Percentiles rank a stretch among this genome's conserved stretches.
These are phyloP conservation scores for Baorangia bicolor DNA, from an alignment of 768 basidiomycete genomes.

Conservation along the genomic window DNA sequence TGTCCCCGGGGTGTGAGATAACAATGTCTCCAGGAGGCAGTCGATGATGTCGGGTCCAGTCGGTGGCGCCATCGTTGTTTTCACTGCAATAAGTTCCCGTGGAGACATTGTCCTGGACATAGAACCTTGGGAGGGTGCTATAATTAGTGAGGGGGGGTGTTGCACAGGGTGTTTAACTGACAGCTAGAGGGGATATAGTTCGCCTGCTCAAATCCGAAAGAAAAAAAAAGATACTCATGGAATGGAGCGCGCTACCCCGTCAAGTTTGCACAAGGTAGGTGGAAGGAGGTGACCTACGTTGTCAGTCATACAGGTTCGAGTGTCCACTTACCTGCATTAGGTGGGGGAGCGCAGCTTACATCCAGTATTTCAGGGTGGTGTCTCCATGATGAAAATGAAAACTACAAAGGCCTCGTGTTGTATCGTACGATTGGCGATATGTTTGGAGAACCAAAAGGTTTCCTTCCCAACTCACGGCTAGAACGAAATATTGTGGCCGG, in stretches of 20 bases:
- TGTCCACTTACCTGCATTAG: not conserved
- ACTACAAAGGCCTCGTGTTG: not conserved
- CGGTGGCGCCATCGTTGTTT: not conserved
- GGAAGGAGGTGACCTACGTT: not conserved
- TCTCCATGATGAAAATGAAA: not conserved
- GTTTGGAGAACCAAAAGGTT: not conserved
- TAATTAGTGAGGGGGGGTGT: not conserved
- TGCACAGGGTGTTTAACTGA: not conserved
- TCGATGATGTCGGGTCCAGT: no score
- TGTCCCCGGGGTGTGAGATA: not conserved
- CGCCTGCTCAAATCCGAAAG: not conserved
- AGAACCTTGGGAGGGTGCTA: not conserved
- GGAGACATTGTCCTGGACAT: constrained; percentile 6
- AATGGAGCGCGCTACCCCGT: not conserved
- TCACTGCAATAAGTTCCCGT: not conserved
- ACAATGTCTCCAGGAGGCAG: not conserved
- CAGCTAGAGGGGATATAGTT: not conserved
- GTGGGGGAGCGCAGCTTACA: no score
- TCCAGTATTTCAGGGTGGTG: not conserved
- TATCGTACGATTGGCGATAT: no score
- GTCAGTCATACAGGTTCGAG: not conserved
- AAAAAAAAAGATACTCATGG: no score
- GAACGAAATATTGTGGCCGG: not conserved
- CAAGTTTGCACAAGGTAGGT: not conserved
- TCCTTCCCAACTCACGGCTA: no score